These are phyloP conservation scores for Fistulinella cinereoalba DNA, from an alignment of 1,284 basidiomycete genomes.

Conservation along the genomic window DNA sequence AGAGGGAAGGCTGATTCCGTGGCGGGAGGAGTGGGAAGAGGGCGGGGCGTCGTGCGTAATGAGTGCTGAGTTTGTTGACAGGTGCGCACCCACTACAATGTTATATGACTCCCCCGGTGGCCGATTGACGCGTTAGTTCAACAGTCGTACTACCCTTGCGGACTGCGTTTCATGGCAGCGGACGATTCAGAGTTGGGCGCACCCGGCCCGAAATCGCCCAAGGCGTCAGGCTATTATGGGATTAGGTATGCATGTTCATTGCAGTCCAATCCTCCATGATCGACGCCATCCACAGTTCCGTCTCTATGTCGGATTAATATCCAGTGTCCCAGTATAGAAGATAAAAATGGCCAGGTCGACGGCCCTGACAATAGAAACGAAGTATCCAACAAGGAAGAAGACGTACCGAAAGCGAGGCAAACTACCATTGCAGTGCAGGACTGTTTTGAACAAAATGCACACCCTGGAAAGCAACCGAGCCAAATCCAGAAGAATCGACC, in stretches of 20 bases:
- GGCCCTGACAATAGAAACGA: constrained; percentile 22
- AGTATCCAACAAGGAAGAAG: constrained; percentile 28
- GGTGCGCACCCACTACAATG: constrained; percentile 25
- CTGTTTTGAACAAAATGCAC: constrained; percentile 32
- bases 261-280: not conserved
- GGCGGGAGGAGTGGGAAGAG: constrained; percentile 53
- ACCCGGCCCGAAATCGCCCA: constrained; percentile 37
- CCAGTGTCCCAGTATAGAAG: constrained; percentile 27
- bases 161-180: constrained; percentile 44
- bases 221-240: constrained; percentile 44
- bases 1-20: constrained; percentile 31
- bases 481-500: constrained; percentile 11
- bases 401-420: constrained; percentile 21
- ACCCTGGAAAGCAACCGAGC: constrained; percentile 31
- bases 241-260: constrained; percentile 36
- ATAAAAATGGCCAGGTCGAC: constrained; percentile 19
- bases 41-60: constrained; percentile 35
- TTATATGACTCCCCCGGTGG: too few relatives aligned
- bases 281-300: constrained; percentile 21
- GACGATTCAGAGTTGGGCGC: constrained; percentile 42
- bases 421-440: constrained; percentile 24
- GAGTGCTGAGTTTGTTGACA: constrained; percentile 29
- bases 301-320: constrained; percentile 26
- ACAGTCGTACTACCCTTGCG: constrained; percentile 31
- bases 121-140: not conserved